A percentile compares a stretch with the other conserved stretches of the same genome.
These are phyloP conservation scores for Chrysanthemum seticuspe DNA, from an alignment of 129 eudicot genomes.

Conservation along the genomic window DNA sequence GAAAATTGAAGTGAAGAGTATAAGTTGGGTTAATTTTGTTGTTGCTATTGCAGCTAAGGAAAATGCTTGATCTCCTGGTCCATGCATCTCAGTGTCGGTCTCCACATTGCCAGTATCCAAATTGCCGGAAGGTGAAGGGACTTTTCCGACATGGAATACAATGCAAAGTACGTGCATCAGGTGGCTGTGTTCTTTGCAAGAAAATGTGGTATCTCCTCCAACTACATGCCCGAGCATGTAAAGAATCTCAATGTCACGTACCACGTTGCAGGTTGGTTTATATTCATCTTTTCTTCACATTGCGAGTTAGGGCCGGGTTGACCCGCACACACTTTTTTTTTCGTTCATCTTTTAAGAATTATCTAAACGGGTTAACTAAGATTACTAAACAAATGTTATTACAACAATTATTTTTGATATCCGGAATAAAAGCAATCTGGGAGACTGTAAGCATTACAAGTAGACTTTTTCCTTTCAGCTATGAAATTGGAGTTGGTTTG, in stretches of 20 bases:
- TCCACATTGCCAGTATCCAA: constrained; percentile 69
- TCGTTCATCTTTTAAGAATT: background rate
- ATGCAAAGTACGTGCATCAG: constrained; percentile 77
- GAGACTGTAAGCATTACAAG: too few species aligned
- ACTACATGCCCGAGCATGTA: constrained; percentile 95
- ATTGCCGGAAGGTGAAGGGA: constrained; percentile 91
- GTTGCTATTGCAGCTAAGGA: constrained; percentile 66
- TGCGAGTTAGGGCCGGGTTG: too few species aligned
- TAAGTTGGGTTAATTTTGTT: constrained; percentile 3
- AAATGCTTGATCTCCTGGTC: constrained; percentile 91
- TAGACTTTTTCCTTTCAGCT: too few species aligned
- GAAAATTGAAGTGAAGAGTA: background rate
- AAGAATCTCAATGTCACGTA: constrained; percentile 81
- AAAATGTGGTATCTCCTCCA: constrained; percentile 97
- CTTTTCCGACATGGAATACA: constrained; percentile 89
- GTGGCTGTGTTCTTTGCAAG: constrained; percentile 89
- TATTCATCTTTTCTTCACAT: background rate
- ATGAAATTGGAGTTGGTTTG: too few species aligned
- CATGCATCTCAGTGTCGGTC: constrained; percentile 97
- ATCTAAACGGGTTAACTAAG: too few species aligned
- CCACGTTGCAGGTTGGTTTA: constrained; percentile 89
- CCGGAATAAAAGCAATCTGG: too few species aligned
- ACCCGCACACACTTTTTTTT: background rate
- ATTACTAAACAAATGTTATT: too few species aligned
- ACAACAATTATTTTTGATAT: too few species aligned